phyloP scores from a whole-genome alignment of 2,329 filamentous ascomycete species.

The Teratosphaeria viscida region DNA sequence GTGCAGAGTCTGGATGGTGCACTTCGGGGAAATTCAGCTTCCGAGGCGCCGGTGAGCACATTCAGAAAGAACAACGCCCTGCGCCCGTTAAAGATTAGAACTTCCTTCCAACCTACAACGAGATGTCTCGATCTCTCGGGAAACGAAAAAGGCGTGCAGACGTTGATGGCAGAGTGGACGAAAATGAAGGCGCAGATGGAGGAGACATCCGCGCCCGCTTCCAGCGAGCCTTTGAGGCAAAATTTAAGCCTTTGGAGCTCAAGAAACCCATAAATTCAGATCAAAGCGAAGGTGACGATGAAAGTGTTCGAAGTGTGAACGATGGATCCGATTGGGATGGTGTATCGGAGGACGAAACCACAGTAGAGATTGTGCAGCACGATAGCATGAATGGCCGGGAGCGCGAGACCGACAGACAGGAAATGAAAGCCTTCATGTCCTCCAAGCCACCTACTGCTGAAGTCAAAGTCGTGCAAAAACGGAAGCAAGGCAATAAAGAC shows the following conservation, averaged over 20 bases:
- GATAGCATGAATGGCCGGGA: slow-evolving; percentile 28
- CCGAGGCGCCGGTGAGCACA: neutral
- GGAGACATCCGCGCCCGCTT: slow-evolving; percentile 60
- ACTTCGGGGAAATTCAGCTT: neutral
- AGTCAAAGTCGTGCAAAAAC: slow-evolving; percentile 9
- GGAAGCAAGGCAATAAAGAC: slow-evolving; percentile 19
- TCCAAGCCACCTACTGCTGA: slow-evolving; percentile 40
- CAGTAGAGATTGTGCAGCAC: slow-evolving; percentile 35
- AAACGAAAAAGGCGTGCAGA: slow-evolving; percentile 35
- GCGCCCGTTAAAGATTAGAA: neutral
- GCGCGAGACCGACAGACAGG: slow-evolving; percentile 26
- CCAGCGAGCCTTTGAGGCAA: slow-evolving; percentile 74
- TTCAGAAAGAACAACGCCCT: neutral
- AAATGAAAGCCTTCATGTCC: slow-evolving; percentile 68
- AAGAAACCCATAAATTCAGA: slow-evolving; percentile 6
- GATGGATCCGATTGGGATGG: slow-evolving; percentile 52
- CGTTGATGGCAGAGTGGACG: slow-evolving; percentile 12
- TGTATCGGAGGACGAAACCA: slow-evolving; percentile 43
- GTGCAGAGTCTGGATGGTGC: neutral
- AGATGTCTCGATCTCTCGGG: slow-evolving; percentile 33
- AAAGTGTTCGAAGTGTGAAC: slow-evolving; percentile 9
- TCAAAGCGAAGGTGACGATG: neutral
- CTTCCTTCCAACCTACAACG: neutral
- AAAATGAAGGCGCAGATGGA: slow-evolving; percentile 15
- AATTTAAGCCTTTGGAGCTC: slow-evolving; percentile 57